phyloP scores from a whole-genome alignment of 2,329 filamentous ascomycete genomes.

The Diaporthe ampelina region DNA sequence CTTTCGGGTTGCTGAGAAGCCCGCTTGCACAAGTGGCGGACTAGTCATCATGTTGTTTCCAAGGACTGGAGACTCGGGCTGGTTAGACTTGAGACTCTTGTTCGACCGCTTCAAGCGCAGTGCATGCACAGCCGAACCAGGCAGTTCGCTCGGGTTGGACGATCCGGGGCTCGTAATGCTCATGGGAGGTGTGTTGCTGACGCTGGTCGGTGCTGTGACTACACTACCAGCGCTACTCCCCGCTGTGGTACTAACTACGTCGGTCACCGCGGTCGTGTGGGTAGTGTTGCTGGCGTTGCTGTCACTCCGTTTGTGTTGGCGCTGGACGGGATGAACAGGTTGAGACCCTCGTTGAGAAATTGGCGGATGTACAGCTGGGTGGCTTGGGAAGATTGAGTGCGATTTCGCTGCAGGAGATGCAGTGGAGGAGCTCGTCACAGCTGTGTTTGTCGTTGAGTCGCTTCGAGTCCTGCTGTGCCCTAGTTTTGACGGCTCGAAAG shows the following conservation, averaged over 20 bases:
- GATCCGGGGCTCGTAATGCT: constrained; percentile 33
- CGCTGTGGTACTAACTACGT: background rate
- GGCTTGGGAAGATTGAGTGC: constrained; percentile 36
- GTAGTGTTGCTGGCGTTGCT: constrained; percentile 39
- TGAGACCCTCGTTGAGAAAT: constrained; percentile 3
- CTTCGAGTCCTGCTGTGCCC: constrained; percentile 37
- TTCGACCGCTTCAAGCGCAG: constrained; percentile 31
- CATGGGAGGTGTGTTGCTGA: constrained; percentile 35
- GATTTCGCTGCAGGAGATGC: constrained; percentile 29
- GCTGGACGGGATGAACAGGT: background rate
- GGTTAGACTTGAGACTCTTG: constrained; percentile 37
- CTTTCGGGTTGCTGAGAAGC: constrained; percentile 39
- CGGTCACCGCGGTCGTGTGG: constrained; percentile 26
- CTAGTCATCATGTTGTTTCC: constrained; percentile 37
- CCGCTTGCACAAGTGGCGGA: constrained; percentile 40
- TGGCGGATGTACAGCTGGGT: constrained; percentile 38
- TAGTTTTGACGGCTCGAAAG: constrained; percentile 39
- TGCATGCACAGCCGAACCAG: constrained; percentile 30
- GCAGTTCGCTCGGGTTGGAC: constrained; percentile 37
- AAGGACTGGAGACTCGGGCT: constrained; percentile 39
- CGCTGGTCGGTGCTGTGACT: constrained; percentile 28
- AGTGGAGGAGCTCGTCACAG: constrained; percentile 22
- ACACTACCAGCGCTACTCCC: constrained; percentile 27
- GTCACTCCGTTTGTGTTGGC: constrained; percentile 29
- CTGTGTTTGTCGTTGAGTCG: constrained; percentile 38